Conservation (phyloP, 2,329 filamentous ascomycete species). For the Phyllosticta citrichinensis region DNA sequence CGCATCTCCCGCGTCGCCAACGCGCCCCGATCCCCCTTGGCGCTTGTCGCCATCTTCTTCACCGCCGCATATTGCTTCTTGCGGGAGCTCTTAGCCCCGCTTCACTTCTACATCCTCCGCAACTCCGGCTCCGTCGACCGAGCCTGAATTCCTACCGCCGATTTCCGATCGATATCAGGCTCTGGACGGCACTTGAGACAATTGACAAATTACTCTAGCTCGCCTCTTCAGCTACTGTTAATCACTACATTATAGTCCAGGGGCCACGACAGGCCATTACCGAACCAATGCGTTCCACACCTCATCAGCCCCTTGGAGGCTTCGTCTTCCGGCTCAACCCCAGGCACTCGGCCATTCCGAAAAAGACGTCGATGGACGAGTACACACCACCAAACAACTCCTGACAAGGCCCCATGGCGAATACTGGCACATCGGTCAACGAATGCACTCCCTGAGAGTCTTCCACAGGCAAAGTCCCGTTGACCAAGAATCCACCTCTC, state of each 20-base stretch:
- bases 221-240: no score
- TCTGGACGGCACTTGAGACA: no score
- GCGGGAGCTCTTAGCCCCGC: no score
- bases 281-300: neutral
- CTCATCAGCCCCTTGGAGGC: neutral
- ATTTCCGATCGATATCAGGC: no score
- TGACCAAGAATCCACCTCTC: constrained; percentile 58
- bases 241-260: no score
- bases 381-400: constrained; percentile 63
- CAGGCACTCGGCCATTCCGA: constrained; percentile 60
- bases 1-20: neutral
- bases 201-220: no score
- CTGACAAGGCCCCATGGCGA: constrained; percentile 69
- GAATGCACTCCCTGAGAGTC: constrained; percentile 46
- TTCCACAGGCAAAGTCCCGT: constrained; percentile 59
- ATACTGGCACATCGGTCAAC: constrained; percentile 45
- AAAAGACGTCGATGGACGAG: constrained; percentile 64
- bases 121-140: no score
- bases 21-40: neutral
- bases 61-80: neutral
- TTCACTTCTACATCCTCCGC: no score
- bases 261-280: neutral
- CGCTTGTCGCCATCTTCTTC: no score
- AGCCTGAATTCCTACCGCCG: no score
- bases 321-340: constrained; percentile 3